phyloP scores from a whole-genome alignment of 257 asterid genomes.

The Capsicum chinense region DNA sequence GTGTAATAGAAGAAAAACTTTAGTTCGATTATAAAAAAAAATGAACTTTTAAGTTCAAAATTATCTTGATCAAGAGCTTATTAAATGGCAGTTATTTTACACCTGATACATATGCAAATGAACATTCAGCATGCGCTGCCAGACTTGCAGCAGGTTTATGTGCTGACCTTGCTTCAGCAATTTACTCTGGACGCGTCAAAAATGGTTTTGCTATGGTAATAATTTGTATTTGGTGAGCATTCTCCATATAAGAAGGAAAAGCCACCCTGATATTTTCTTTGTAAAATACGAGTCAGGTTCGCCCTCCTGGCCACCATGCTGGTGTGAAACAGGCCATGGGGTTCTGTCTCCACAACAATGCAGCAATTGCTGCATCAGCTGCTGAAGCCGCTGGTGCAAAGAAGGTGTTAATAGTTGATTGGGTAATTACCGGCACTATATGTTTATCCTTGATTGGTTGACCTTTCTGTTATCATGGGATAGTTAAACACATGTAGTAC shows the following conservation, averaged over 20 bases:
- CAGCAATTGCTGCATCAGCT: constrained; percentile 94
- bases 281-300: constrained; percentile 64
- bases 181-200: constrained; percentile 75
- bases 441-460: background rate
- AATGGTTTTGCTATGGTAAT: constrained; percentile 99
- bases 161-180: constrained; percentile 89
- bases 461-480: background rate
- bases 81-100: constrained; percentile 84
- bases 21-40: no score
- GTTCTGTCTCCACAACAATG: constrained; percentile 97
- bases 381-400: constrained; percentile 94
- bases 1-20: background rate
- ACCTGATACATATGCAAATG: constrained; percentile 95
- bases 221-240: constrained; percentile 21
- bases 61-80: constrained; percentile 12
- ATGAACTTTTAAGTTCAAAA: background rate
- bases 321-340: constrained; percentile 99
- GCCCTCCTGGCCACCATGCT: constrained; percentile 99
- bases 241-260: constrained; percentile 22
- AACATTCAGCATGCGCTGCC: constrained; percentile 88
- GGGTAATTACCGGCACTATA: constrained; percentile 56
- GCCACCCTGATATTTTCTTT: constrained; percentile 35
- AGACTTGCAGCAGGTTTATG: constrained; percentile 99
- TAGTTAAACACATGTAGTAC: background rate
- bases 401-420: constrained; percentile 90